A percentile compares a stretch with the other conserved stretches of the same genome.
Evolutionary conservation across 345 rosid species (phyloP).

Genomic region (Lepidium africanum): DNA sequence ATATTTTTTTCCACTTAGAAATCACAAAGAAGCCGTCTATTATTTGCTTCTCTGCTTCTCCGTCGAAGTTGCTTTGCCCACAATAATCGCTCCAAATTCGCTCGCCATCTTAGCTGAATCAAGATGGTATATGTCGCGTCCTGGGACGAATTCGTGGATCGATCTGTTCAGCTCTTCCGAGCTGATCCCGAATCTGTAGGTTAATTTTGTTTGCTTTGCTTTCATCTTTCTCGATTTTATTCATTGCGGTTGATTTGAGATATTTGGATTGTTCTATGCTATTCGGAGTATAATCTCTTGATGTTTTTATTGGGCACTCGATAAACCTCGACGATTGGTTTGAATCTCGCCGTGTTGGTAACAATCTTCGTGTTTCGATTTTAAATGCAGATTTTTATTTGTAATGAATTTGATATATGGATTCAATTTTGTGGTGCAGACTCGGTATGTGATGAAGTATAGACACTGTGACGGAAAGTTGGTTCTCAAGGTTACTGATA

Average conservation of each 20-base stretch:
- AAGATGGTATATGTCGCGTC: constrained; percentile 67
- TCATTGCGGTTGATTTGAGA: background rate
- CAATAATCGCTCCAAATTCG: background rate
- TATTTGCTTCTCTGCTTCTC: background rate
- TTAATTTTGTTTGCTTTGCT: background rate
- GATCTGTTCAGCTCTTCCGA: constrained; percentile 70
- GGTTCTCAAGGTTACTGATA: constrained; percentile 98
- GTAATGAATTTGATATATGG: background rate
- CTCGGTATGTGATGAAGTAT: constrained; percentile 88
- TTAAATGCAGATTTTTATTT: background rate
- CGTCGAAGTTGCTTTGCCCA: background rate
- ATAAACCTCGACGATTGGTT: background rate
- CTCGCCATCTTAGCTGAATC: background rate
- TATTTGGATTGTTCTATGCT: background rate
- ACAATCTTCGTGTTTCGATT: background rate
- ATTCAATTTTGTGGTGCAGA: constrained; percentile 36
- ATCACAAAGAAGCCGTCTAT: constrained; percentile 2
- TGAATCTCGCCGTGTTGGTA: background rate
- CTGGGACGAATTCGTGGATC: constrained; percentile 83
- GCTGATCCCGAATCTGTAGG: constrained; percentile 90
- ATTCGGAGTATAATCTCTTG: background rate
- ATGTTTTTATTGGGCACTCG: background rate
- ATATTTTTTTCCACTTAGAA: background rate
- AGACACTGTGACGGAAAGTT: constrained; percentile 88
- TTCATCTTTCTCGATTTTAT: background rate